Base-by-base conservation (phyloP, 306 rosid genomes). In the Fagus crenata region DNA sequence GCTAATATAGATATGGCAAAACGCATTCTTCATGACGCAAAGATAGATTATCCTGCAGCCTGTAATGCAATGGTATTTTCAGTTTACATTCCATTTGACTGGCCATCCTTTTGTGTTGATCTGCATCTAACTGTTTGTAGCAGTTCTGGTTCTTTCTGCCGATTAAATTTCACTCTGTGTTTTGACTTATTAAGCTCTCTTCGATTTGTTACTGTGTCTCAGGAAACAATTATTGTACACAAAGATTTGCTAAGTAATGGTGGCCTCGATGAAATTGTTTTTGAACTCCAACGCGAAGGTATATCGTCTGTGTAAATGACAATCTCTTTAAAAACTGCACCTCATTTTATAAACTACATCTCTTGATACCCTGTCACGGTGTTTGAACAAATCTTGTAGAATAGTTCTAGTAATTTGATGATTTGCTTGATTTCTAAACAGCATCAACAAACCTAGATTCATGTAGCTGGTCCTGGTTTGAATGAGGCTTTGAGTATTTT, bases 141-240 rank as follows among this genome's bases (percentile, higher is more conserved):
- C 18, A 13, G 41, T 49, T 78, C 75, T 41, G 28, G 71, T 5
- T 51, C 65, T 71, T 76, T 32, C 53, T 58, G 7, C 56, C 49
- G 42, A 39, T 68, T 32, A 35, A 33, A 60, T 41, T 42, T 46
- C 37, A 68, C 31, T 75, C 9, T 67, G 11, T 72, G 58, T 68
- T 72, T 73, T 67, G 58, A 69, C 13, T 77, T 60, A 63, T 74
- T 40, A 13, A 7, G 58, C 51, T 15, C 32, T 53, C 9, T 4
- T 71, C 17, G 61, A 59, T 59, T 78, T 78, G 5, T 83, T 81
- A 63, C 68, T 72, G 28, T 69, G 43, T 81, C 72, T 60, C 80
- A 92, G 97, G 94, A 95, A 88, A 92, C 96, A 60, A 96, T 95
- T 65, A 90, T 95, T 33, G 88, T 95, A 35, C 98, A 95, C 88